Evolutionary conservation across 306 rosid genomes (phyloP).

Genomic region (Biancaea sappan): DNA sequence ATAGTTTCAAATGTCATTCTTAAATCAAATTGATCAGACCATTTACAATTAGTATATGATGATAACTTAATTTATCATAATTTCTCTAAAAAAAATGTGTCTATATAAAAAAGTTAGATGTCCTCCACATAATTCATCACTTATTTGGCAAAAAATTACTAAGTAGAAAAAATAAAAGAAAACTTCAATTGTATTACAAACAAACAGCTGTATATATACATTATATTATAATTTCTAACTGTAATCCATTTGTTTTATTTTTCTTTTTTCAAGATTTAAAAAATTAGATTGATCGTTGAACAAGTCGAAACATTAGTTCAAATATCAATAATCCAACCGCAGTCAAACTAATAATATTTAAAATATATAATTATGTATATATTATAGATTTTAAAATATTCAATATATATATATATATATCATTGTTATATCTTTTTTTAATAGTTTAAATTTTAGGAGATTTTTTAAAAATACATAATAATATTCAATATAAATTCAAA

Average conservation of each 20-base stretch:
- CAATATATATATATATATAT: too few relatives aligned
- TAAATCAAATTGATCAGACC: neutral
- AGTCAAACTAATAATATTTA: too few relatives aligned
- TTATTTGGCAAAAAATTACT: neutral
- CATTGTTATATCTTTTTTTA: too few relatives aligned
- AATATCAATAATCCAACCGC: too few relatives aligned
- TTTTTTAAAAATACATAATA: too few relatives aligned
- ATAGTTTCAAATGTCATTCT: neutral
- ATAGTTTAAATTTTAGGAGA: too few relatives aligned
- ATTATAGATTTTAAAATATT: too few relatives aligned
- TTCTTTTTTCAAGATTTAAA: too few relatives aligned
- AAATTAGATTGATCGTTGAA: too few relatives aligned
- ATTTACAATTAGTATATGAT: neutral
- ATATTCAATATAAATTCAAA: too few relatives aligned
- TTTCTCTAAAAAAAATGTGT: neutral
- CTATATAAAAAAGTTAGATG: neutral
- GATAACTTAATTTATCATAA: neutral
- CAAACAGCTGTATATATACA: neutral
- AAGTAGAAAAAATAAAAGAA: neutral
- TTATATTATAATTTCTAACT: constrained; percentile 6
- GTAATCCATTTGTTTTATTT: constrained; percentile 26
- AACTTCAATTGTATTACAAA: neutral
- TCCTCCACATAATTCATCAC: neutral
- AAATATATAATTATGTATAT: too few relatives aligned
- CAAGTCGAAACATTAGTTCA: too few relatives aligned